Evolutionary conservation across 2,329 filamentous ascomycete species (phyloP).

Genomic region (Uncinocarpus reesii): DNA sequence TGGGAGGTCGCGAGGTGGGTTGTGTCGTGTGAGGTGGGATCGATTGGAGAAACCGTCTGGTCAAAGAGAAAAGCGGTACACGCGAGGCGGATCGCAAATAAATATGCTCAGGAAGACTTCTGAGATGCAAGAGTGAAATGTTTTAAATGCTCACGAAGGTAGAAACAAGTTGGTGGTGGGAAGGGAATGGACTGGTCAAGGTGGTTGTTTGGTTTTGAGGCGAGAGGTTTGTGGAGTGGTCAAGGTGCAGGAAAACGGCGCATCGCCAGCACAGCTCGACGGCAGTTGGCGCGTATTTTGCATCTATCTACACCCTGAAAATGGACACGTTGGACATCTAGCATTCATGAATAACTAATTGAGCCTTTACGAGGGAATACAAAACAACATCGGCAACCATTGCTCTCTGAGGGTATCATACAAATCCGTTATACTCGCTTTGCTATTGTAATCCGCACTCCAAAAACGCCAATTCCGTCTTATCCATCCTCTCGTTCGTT

Average conservation of each 20-base stretch:
- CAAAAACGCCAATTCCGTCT: neutral
- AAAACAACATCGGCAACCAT: no score
- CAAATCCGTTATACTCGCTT: neutral
- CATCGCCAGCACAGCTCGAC: no score
- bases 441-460: neutral
- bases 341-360: no score
- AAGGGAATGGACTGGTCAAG: no score
- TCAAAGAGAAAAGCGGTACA: neutral
- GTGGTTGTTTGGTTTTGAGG: neutral
- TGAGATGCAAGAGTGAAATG: slow-evolving; percentile 9
- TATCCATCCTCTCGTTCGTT: neutral
- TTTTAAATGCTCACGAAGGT: slow-evolving; percentile 9
- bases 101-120: slow-evolving; percentile 10
- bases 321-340: no score
- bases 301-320: no score
- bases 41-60: neutral
- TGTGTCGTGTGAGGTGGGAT: slow-evolving; percentile 16
- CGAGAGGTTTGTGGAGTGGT: slow-evolving; percentile 3
- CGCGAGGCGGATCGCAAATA: slow-evolving; percentile 13
- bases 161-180: slow-evolving; percentile 17
- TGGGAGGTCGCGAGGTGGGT: slow-evolving; percentile 14
- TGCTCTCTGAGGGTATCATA: neutral
- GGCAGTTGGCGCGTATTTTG: no score
- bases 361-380: no score
- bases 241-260: no score